These are phyloP conservation scores for Suillus americanus DNA, from an alignment of 768 basidiomycete genomes.

Conservation along the genomic window DNA sequence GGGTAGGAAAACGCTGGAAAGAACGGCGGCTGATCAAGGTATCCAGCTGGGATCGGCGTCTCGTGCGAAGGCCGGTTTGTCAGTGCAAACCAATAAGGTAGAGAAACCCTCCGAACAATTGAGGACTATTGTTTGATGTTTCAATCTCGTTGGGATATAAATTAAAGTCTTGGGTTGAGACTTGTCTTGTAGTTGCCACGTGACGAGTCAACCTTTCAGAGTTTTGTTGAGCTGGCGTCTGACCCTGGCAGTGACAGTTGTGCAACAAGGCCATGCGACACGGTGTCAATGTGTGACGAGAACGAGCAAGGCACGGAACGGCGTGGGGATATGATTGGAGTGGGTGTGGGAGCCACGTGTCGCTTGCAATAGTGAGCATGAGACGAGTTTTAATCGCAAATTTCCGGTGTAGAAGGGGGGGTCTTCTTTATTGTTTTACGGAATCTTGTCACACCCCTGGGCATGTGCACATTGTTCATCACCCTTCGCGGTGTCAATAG, in stretches of 20 bases:
- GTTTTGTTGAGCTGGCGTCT: background rate
- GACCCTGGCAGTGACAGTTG: background rate
- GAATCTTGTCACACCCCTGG: conserved; percentile 1
- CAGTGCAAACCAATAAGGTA: no score
- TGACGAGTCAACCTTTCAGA: background rate
- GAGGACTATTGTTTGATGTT: no score
- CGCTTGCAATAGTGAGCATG: conserved; percentile 25
- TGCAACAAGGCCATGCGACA: background rate
- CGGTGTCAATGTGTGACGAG: background rate
- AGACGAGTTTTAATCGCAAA: conserved; percentile 13
- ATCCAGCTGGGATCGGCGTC: conserved; percentile 8
- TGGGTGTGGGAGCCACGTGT: conserved; percentile 20
- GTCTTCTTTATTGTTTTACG: conserved; percentile 19
- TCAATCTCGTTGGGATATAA: no score
- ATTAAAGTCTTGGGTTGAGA: no score
- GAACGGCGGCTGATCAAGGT: conserved; percentile 4
- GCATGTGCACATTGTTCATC: background rate
- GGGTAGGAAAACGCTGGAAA: no score
- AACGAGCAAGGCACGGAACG: background rate
- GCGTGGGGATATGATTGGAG: background rate
- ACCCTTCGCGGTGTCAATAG: conserved; percentile 5
- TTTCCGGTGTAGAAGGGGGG: conserved; percentile 14
- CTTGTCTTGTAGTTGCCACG: no score
- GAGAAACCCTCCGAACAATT: no score
- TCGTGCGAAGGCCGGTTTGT: conserved; percentile 20